A percentile compares a stretch with the other conserved stretches of the same genome.
Conservation (phyloP, 192 early-diverging fungal genomes). For the Glomus cerebriforme region DNA sequence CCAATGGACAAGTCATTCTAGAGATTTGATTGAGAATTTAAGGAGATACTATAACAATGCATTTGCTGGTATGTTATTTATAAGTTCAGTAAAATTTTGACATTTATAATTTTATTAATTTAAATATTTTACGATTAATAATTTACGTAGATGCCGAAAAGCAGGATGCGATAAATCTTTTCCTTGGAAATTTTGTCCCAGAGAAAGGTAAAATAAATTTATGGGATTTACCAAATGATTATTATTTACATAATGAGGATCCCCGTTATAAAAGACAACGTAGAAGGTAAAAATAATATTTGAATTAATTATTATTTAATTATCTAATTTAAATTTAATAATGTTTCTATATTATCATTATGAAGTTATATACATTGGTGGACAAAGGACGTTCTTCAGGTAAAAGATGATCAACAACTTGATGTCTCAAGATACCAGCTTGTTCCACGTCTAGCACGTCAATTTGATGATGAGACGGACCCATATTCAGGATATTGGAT, state of each 20-base stretch:
- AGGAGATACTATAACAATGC: slow-evolving; percentile 92
- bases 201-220: slow-evolving; percentile 56
- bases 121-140: background rate
- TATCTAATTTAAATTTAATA: no score
- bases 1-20: slow-evolving; percentile 90
- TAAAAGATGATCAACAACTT: slow-evolving; percentile 33
- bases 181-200: slow-evolving; percentile 75
- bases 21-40: slow-evolving; percentile 95
- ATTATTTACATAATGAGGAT: slow-evolving; percentile 74
- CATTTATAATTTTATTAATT: background rate
- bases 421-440: slow-evolving; percentile 36
- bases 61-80: slow-evolving; percentile 67
- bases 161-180: slow-evolving; percentile 93
- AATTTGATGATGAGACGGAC: slow-evolving; percentile 29
- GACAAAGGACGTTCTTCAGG: slow-evolving; percentile 47
- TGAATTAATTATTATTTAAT: slow-evolving; percentile 24
- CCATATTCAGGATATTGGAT: slow-evolving; percentile 60
- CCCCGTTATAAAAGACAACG: slow-evolving; percentile 44
- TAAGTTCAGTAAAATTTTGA: background rate
- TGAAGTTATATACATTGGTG: slow-evolving; percentile 70
- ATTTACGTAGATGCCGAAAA: slow-evolving; percentile 84
- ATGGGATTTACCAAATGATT: slow-evolving; percentile 81
- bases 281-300: slow-evolving; percentile 50
- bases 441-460: slow-evolving; percentile 29
- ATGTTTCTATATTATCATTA: background rate